Percentiles rank a stretch among this genome's conserved stretches.
These are phyloP conservation scores for Fusarium odoratissimum DNA, from an alignment of 2,329 filamentous ascomycete genomes.

Conservation along the genomic window DNA sequence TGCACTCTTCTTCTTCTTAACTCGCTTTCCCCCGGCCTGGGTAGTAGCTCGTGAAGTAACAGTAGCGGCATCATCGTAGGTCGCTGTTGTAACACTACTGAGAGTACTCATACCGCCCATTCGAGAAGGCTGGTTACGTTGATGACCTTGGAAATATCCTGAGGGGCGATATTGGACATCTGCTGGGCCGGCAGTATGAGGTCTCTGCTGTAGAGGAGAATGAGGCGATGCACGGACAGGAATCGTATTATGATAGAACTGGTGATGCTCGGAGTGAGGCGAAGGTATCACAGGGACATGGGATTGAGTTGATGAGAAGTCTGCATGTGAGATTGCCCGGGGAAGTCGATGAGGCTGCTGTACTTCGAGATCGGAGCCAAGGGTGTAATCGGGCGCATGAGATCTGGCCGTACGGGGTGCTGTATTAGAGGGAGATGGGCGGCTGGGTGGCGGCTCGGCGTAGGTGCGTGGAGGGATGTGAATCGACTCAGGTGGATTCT, in stretches of 20 bases:
- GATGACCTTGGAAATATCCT: conserved; percentile 52
- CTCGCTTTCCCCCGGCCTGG: conserved; percentile 52
- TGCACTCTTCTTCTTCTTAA: conserved; percentile 75
- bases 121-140: conserved; percentile 63
- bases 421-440: conserved; percentile 49
- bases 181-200: conserved; percentile 61
- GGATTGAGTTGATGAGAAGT: conserved; percentile 42
- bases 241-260: conserved; percentile 61
- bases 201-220: conserved; percentile 70
- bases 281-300: conserved; percentile 46
- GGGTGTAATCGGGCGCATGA: conserved; percentile 58
- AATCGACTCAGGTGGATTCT: conserved; percentile 64
- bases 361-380: conserved; percentile 60
- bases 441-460: conserved; percentile 33
- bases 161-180: conserved; percentile 47
- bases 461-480: conserved; percentile 59
- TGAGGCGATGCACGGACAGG: conserved; percentile 72
- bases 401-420: conserved; percentile 48
- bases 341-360: conserved; percentile 49
- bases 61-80: conserved; percentile 52
- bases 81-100: conserved; percentile 64
- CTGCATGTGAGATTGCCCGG: conserved; percentile 50
- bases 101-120: conserved; percentile 67
- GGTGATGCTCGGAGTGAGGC: conserved; percentile 54
- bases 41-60: conserved; percentile 44